Evolutionary conservation across 208 protist species (phyloP).

Genomic region (Acanthamoeba royreba): DNA sequence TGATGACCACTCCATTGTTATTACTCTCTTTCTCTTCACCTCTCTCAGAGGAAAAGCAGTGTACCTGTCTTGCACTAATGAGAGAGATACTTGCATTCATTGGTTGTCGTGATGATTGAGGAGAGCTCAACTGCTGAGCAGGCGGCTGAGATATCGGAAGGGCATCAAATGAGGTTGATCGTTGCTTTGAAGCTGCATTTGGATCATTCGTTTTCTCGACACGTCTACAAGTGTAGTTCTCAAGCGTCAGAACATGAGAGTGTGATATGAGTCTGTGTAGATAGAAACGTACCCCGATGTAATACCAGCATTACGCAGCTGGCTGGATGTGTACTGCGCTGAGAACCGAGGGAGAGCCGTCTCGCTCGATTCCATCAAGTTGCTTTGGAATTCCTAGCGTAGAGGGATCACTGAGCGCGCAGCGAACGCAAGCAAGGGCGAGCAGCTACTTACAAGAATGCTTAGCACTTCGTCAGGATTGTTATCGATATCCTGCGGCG

Average conservation of each 20-base stretch:
- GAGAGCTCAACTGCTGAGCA: background rate
- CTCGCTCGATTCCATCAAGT: background rate
- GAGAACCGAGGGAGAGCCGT: background rate
- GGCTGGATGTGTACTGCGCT: background rate
- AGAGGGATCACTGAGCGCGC: background rate
- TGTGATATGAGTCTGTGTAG: too few relatives aligned
- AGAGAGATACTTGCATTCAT: background rate
- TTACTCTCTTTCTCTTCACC: too few relatives aligned
- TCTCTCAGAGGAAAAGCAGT: too few relatives aligned
- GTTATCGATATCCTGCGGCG: slow-evolving; percentile 50
- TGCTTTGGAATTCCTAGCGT: slow-evolving; percentile 49
- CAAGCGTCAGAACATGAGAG: too few relatives aligned
- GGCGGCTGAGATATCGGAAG: background rate
- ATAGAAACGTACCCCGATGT: background rate
- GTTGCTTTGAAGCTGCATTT: background rate
- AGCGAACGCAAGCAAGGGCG: background rate
- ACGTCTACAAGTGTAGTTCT: too few relatives aligned
- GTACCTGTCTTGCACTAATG: background rate
- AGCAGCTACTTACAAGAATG: too few relatives aligned
- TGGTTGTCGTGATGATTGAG: background rate
- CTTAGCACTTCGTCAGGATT: slow-evolving; percentile 59
- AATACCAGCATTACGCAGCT: background rate
- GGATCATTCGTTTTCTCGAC: too few relatives aligned
- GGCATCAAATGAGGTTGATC: background rate
- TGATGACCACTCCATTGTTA: too few relatives aligned